These are phyloP conservation scores for Tricholoma hemisulphureum DNA, from an alignment of 768 basidiomycete species.

Conservation along the genomic window DNA sequence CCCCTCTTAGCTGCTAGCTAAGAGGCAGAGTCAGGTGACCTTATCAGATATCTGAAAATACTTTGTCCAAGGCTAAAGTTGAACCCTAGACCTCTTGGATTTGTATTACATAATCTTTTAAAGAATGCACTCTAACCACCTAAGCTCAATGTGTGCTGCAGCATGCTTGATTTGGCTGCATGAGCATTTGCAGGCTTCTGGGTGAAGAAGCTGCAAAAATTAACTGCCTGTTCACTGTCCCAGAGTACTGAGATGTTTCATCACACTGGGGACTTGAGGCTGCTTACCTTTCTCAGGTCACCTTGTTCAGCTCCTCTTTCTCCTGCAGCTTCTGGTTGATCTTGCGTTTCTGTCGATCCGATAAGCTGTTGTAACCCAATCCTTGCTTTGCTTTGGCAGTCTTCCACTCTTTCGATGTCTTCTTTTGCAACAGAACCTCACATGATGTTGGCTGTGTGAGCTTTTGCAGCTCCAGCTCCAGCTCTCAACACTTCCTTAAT, in stretches of 20 bases:
- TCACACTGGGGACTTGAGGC: not conserved
- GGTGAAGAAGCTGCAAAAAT: not conserved
- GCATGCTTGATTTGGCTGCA: not conserved
- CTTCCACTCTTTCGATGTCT: not conserved
- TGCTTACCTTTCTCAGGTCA: conserved; percentile 6
- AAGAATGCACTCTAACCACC: too few relatives aligned
- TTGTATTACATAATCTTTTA: too few relatives aligned
- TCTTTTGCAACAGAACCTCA: not conserved
- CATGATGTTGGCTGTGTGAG: not conserved
- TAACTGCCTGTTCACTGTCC: not conserved
- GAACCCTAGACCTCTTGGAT: too few relatives aligned
- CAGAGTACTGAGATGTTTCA: not conserved
- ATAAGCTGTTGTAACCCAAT: conserved; percentile 12
- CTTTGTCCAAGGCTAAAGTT: too few relatives aligned
- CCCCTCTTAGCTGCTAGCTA: too few relatives aligned
- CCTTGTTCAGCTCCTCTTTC: conserved; percentile 7
- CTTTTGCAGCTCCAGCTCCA: not conserved
- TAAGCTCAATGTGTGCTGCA: not conserved
- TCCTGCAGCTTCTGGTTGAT: conserved; percentile 12
- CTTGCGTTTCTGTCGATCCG: conserved; percentile 2
- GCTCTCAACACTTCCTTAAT: conserved; percentile 3
- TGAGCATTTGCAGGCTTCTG: not conserved
- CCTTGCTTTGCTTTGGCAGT: conserved; percentile 12
- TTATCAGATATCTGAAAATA: too few relatives aligned
- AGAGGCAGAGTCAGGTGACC: too few relatives aligned